These are phyloP conservation scores for Leishmania major DNA, from an alignment of 208 protist genomes.

Conservation along the genomic window DNA sequence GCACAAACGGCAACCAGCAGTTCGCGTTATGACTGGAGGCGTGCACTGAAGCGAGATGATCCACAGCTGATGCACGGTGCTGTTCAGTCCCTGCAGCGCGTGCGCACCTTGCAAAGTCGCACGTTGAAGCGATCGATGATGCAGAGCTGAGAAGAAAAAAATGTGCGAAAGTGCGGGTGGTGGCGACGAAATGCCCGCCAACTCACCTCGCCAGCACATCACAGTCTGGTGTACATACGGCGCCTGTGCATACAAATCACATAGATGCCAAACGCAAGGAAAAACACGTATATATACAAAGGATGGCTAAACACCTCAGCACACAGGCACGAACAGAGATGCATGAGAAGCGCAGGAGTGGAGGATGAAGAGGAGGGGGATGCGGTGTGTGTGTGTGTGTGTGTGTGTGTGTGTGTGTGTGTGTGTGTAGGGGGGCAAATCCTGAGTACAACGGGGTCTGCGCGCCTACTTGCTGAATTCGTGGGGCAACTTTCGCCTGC, in stretches of 20 bases:
- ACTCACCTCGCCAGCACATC: background rate
- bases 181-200: background rate
- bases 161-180: background rate
- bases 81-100: background rate
- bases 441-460: background rate
- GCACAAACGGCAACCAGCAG: background rate
- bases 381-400: background rate
- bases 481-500: background rate
- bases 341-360: background rate
- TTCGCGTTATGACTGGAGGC: too few relatives aligned
- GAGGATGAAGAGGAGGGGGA: background rate
- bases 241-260: background rate
- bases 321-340: background rate
- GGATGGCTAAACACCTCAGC: background rate
- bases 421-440: too few relatives aligned
- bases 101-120: background rate
- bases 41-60: background rate
- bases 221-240: slow-evolving; percentile 4
- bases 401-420: too few relatives aligned
- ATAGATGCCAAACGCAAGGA: background rate
- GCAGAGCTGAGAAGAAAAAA: background rate
- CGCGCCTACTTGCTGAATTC: background rate
- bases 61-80: background rate
- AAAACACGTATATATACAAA: background rate
- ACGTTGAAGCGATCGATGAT: background rate